Percentiles rank a stretch among this genome's conserved stretches.
phyloP scores from a whole-genome alignment of 2,329 filamentous ascomycete genomes.

The Gaeumannomyces tritici region DNA sequence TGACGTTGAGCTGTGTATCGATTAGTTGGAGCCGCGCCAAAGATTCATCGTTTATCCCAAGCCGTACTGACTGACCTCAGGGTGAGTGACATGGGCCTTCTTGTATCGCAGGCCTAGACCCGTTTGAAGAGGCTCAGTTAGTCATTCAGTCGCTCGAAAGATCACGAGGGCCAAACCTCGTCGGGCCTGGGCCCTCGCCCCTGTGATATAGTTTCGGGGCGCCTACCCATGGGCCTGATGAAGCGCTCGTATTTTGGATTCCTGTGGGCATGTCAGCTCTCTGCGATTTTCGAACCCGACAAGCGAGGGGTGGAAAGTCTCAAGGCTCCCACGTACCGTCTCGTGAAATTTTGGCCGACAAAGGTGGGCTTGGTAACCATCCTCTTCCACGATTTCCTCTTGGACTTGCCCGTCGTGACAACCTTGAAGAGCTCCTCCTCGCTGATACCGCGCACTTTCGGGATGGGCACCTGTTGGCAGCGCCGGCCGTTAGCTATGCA shows the following conservation, averaged over 20 bases:
- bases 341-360: slow-evolving; percentile 81
- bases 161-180: not conserved
- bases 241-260: slow-evolving; percentile 36
- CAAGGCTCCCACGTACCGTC: not conserved
- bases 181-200: not conserved
- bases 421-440: slow-evolving; percentile 84
- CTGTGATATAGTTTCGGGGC: not conserved
- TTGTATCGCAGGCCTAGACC: slow-evolving; percentile 53
- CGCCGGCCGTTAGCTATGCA: too few relatives aligned
- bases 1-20: slow-evolving; percentile 26
- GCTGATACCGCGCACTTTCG: slow-evolving; percentile 85
- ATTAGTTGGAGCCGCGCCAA: not conserved
- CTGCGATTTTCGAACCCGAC: not conserved
- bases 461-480: slow-evolving; percentile 47
- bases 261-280: not conserved
- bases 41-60: not conserved
- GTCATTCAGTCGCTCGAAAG: not conserved
- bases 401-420: slow-evolving; percentile 74
- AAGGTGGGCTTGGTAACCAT: slow-evolving; percentile 76
- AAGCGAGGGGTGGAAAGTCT: not conserved
- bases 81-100: slow-evolving; percentile 56
- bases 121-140: not conserved
- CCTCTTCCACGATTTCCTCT: slow-evolving; percentile 56
- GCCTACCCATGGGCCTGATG: slow-evolving; percentile 60
- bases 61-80: slow-evolving; percentile 10